Evolutionary conservation across 2,329 filamentous ascomycete genomes (phyloP), one percentile per base, ranked within the genome.

Genomic region (Fusarium nygamai): DNA sequence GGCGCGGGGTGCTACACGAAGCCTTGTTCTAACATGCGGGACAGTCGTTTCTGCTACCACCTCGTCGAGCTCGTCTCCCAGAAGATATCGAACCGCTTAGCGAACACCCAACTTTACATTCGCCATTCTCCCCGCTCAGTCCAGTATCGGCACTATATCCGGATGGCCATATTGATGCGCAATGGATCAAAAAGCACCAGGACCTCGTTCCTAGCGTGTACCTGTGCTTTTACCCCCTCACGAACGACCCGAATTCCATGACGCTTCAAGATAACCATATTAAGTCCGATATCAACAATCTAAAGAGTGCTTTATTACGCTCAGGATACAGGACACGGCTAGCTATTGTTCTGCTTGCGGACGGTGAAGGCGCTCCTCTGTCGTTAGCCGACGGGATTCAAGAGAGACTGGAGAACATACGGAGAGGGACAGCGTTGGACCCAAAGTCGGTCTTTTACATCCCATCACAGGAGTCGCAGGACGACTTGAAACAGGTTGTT

Each of bases 111-210:
- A 85, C 91, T n/a, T 85, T 98, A 9, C 96, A 98, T 82, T 98
- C 96, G 19, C 94, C 95, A 4, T 91, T 98, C 75, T 98, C 96
- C 6, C 96, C 96, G 2, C 87, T 98, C 36, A 96, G 93, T 44
- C 95, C 95, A 8, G 89, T 88, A 13, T 98, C 96, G 13, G 87
- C 91, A 6, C 88, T 97, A 6, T 98, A 96, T 80, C 95, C 96
- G 13, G 96, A 98, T 83, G 96, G 96, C 9, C 86, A 98, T 67
- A 91, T 98, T 81, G 91, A 95, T 69, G 88, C 92, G 27, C 84
- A 90, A 69, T 99, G 96, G 96, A 87, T 97, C 62, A 89, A 90
- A 68, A 99, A 98, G 81, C 96, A 98, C 81, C 95, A 98, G 80
- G 87, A 93, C 59, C 86, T 94, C 24, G 88, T 98, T 29, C 96